phyloP scores from a whole-genome alignment of 148 eudicot genomes.

The Nepenthes mirabilis region DNA sequence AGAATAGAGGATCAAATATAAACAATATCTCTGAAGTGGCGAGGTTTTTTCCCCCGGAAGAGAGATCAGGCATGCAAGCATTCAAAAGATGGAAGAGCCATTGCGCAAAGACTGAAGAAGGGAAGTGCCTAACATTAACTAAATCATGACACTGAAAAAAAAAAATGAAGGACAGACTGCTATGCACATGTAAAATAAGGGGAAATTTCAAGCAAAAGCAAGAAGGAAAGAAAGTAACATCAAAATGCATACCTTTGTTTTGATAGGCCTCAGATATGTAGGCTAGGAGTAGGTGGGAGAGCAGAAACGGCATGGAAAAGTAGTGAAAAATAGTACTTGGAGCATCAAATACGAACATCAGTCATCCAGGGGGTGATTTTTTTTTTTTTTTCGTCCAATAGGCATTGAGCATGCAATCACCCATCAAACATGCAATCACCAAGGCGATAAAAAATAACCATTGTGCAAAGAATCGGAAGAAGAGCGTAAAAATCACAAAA shows the following conservation, averaged over 20 bases:
- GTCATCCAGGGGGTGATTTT: slow-evolving; percentile 3
- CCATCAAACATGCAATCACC: slow-evolving; percentile 9
- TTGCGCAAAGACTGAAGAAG: too few relatives aligned
- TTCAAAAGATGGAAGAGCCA: too few relatives aligned
- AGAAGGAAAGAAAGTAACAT: slow-evolving; percentile 1
- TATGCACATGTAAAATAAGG: background rate
- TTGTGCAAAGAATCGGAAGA: slow-evolving; percentile 10
- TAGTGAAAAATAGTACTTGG: slow-evolving; percentile 9
- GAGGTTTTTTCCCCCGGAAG: too few relatives aligned
- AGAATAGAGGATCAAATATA: slow-evolving; percentile 1
- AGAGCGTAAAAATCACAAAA: background rate
- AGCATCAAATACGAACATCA: slow-evolving; percentile 17
- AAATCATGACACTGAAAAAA: background rate
- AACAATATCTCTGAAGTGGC: too few relatives aligned
- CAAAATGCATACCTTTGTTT: background rate
- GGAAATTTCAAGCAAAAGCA: background rate
- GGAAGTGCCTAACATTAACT: background rate
- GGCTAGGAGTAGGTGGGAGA: background rate
- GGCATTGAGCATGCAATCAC: slow-evolving; percentile 9
- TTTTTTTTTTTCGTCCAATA: slow-evolving; percentile 4
- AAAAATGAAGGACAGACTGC: background rate
- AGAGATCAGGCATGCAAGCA: too few relatives aligned
- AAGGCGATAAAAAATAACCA: slow-evolving; percentile 7
- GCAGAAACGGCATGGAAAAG: slow-evolving; percentile 1
- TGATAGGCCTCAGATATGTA: slow-evolving; percentile 1